Conservation (phyloP, 2,329 filamentous ascomycete genomes). For the Magnaporthiopsis poae region DNA sequence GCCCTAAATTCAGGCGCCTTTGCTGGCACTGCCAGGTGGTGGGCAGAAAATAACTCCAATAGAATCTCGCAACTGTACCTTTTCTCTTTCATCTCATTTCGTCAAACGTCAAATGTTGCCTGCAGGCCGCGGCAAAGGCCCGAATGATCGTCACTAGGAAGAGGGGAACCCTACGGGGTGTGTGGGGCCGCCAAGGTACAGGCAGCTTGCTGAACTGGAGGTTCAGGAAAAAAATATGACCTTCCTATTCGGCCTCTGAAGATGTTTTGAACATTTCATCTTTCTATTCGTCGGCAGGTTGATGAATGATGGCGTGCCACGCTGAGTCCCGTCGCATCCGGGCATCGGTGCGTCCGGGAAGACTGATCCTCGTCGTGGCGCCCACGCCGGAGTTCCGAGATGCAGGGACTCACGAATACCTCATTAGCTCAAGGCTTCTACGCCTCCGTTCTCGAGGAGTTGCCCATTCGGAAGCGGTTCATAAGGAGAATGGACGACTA, state of each 20-base stretch:
- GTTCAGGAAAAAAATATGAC: not conserved
- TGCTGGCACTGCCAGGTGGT: not conserved
- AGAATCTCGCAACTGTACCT: too few relatives aligned
- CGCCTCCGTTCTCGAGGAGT: not conserved
- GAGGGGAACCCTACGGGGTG: too few relatives aligned
- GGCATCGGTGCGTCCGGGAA: not conserved
- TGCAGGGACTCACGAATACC: not conserved
- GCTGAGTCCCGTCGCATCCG: not conserved
- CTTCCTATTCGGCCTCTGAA: not conserved
- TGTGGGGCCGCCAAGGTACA: too few relatives aligned
- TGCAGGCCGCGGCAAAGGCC: too few relatives aligned
- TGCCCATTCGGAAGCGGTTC: not conserved
- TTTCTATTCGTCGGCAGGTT: not conserved
- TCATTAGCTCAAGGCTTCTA: too few relatives aligned
- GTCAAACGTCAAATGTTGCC: too few relatives aligned
- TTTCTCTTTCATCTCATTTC: too few relatives aligned
- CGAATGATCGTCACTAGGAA: too few relatives aligned
- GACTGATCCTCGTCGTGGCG: not conserved
- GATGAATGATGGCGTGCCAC: not conserved
- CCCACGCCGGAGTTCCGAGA: not conserved
- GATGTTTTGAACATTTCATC: not conserved
- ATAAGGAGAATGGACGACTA: not conserved
- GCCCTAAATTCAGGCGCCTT: too few relatives aligned
- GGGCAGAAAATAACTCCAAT: not conserved
- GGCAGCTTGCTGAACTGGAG: too few relatives aligned